phyloP scores from a whole-genome alignment of 2,329 filamentous ascomycete species.

The Fusarium mexicanum region DNA sequence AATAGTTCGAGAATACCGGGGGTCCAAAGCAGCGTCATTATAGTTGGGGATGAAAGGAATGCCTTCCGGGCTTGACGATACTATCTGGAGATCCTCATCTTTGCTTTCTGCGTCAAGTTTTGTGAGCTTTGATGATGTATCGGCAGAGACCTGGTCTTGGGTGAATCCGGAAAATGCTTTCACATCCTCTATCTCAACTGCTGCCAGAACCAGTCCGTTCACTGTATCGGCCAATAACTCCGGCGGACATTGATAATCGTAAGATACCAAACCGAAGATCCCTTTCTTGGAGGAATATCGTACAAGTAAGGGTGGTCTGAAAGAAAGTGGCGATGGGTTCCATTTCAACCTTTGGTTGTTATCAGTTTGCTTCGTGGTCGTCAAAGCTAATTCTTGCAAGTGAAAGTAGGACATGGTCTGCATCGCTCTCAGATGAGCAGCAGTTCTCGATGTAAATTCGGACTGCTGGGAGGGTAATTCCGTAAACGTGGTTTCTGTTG shows the following conservation, averaged over 20 bases:
- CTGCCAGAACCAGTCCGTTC: constrained; percentile 75
- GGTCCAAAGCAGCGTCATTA: constrained; percentile 66
- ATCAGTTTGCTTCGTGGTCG: constrained; percentile 7
- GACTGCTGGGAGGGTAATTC: constrained; percentile 68
- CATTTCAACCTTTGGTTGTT: constrained; percentile 51
- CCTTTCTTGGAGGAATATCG: constrained; percentile 63
- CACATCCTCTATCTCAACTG: constrained; percentile 68
- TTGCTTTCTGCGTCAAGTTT: constrained; percentile 12
- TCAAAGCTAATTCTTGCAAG: constrained; percentile 36
- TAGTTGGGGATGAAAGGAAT: constrained; percentile 71
- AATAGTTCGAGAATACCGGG: constrained; percentile 65
- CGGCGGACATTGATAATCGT: constrained; percentile 70
- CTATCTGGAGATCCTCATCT: background rate
- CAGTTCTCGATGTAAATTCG: constrained; percentile 66
- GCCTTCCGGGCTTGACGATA: constrained; percentile 53
- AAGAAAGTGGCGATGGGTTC: constrained; percentile 64
- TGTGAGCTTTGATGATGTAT: constrained; percentile 26
- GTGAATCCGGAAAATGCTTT: constrained; percentile 56
- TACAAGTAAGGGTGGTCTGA: constrained; percentile 68
- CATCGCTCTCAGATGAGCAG: constrained; percentile 75
- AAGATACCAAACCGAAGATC: constrained; percentile 73
- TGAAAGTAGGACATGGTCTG: constrained; percentile 86
- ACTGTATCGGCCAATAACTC: constrained; percentile 71
- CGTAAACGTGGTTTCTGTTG: constrained; percentile 56
- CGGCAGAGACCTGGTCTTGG: background rate